phyloP scores from a whole-genome alignment of 805 yeast species.

The Candida ponderosae region DNA sequence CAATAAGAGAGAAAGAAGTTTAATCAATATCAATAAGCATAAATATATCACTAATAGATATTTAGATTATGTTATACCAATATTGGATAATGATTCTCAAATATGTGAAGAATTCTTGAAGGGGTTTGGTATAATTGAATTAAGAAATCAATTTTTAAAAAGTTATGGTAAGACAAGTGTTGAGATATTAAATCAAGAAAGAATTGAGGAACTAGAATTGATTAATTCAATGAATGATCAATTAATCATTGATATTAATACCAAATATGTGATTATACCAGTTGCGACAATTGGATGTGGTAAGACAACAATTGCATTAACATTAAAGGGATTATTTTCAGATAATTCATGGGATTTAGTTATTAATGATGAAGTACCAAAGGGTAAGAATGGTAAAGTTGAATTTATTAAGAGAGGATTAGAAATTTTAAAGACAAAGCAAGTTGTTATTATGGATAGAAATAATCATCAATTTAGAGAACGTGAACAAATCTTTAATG shows the following conservation, averaged over 20 bases:
- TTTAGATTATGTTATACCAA: slow-evolving; percentile 53
- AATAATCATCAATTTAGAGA: slow-evolving; percentile 74
- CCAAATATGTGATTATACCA: slow-evolving; percentile 65
- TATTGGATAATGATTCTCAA: slow-evolving; percentile 42
- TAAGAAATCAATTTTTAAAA: slow-evolving; percentile 59
- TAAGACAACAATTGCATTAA: slow-evolving; percentile 73
- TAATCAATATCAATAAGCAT: slow-evolving; percentile 42
- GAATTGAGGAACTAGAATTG: slow-evolving; percentile 26
- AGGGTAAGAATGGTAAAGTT: slow-evolving; percentile 35
- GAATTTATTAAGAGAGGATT: slow-evolving; percentile 42
- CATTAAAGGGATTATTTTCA: slow-evolving; percentile 48
- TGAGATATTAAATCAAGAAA: slow-evolving; percentile 43
- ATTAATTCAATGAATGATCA: slow-evolving; percentile 28
- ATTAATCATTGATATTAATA: slow-evolving; percentile 24
- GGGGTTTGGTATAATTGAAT: slow-evolving; percentile 66
- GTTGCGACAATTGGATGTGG: slow-evolving; percentile 94
- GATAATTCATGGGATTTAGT: slow-evolving; percentile 52
- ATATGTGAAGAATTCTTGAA: slow-evolving; percentile 36
- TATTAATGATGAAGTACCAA: slow-evolving; percentile 71
- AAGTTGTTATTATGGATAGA: slow-evolving; percentile 68
- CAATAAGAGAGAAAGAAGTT: slow-evolving; percentile 15
- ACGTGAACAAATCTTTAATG: slow-evolving; percentile 55
- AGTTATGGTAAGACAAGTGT: slow-evolving; percentile 48
- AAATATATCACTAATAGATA: slow-evolving; percentile 58
- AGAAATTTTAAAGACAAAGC: slow-evolving; percentile 27